A percentile compares a stretch with the other conserved stretches of the same genome.
These are phyloP conservation scores for Mortierella polycephala DNA, from an alignment of 371 early-diverging fungal species.

Conservation along the genomic window DNA sequence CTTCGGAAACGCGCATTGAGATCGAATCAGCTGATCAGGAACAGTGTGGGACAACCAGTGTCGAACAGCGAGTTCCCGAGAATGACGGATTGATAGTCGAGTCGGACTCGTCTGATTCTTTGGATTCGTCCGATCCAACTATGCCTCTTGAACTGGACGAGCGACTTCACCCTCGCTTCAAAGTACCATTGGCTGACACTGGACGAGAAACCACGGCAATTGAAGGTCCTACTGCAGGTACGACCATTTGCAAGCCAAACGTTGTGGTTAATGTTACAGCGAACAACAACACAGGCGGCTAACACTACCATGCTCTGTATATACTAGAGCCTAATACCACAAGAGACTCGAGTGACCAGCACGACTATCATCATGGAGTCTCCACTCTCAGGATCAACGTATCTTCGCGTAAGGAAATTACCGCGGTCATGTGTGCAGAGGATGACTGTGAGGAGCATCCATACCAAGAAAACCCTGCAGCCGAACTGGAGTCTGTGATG, in stretches of 20 bases:
- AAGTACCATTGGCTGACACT: slow-evolving; percentile 1
- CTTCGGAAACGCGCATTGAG: no score
- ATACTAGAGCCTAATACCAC: neutral
- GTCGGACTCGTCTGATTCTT: no score
- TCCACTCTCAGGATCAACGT: slow-evolving; percentile 42
- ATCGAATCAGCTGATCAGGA: no score
- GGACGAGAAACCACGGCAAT: slow-evolving; percentile 1
- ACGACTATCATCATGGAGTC: slow-evolving; percentile 21
- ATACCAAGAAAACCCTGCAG: slow-evolving; percentile 35
- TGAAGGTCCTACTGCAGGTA: slow-evolving; percentile 22
- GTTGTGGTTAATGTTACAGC: neutral
- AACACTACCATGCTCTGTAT: neutral
- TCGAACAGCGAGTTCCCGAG: no score
- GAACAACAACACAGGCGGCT: neutral
- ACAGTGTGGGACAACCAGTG: no score
- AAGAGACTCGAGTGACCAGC: neutral
- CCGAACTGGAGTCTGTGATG: slow-evolving; percentile 28
- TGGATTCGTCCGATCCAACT: no score
- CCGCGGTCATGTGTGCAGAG: slow-evolving; percentile 45
- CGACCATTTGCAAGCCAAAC: neutral
- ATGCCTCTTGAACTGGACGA: neutral
- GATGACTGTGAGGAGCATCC: slow-evolving; percentile 44
- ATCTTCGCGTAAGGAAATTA: slow-evolving; percentile 37
- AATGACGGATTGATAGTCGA: no score
- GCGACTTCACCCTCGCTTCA: slow-evolving; percentile 13